phyloP scores from a whole-genome alignment of 2,329 filamentous ascomycete species.

The Bipolaris victoriae region DNA sequence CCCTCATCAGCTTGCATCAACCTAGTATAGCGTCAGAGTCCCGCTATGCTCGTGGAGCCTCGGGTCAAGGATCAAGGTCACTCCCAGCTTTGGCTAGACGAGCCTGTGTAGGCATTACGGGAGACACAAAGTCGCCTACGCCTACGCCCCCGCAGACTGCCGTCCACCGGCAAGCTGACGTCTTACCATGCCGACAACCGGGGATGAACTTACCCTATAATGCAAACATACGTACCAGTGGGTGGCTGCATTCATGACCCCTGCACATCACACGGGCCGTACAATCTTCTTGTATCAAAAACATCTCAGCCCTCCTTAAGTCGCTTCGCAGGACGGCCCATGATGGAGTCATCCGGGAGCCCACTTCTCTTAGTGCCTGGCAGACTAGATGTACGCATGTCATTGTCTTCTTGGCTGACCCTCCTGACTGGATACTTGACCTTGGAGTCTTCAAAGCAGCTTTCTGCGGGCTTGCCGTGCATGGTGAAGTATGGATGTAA shows the following conservation, averaged over 20 bases:
- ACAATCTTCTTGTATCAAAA: not conserved
- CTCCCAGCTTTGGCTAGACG: constrained; percentile 1
- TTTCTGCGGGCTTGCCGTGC: constrained; percentile 67
- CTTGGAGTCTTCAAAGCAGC: constrained; percentile 90
- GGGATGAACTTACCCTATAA: constrained; percentile 11
- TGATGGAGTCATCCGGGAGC: constrained; percentile 79
- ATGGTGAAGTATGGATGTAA: constrained; percentile 85
- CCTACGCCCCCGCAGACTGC: not conserved
- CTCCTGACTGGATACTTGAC: constrained; percentile 87
- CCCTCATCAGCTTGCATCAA: not conserved
- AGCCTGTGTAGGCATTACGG: constrained; percentile 5
- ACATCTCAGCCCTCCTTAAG: constrained; percentile 54
- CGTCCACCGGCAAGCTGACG: not conserved
- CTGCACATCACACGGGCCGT: not conserved
- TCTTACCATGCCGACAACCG: constrained; percentile 9
- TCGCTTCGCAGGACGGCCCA: constrained; percentile 61
- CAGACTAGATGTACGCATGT: constrained; percentile 87
- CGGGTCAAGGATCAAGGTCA: not conserved
- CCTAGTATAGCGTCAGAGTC: constrained; percentile 5
- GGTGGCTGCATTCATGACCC: constrained; percentile 8
- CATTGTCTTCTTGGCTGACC: constrained; percentile 93
- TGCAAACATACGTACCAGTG: constrained; percentile 9
- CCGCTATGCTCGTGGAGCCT: constrained; percentile 8
- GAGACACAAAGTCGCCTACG: constrained; percentile 13
- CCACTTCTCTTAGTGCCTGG: constrained; percentile 91